A percentile compares a stretch with the other conserved stretches of the same genome.
Conservation (phyloP, 225 moss, liverwort and hornwort species). For the Bryoerythrophyllum caledonicum region DNA sequence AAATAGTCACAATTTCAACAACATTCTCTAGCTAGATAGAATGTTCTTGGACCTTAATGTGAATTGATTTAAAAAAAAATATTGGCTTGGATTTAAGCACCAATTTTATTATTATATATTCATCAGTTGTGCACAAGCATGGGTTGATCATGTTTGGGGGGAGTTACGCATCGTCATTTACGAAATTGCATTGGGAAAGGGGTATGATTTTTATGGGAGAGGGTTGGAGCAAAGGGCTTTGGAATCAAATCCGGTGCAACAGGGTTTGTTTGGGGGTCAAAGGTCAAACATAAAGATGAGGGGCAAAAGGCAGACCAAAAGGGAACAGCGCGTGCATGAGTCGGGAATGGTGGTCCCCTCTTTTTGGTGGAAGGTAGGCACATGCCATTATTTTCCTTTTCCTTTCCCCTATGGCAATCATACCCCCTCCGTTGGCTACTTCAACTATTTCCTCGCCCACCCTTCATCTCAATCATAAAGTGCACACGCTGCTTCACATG, state of each 20-base stretch:
- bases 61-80: too few species aligned
- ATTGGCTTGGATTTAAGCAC: too few species aligned
- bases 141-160: too few species aligned
- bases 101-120: too few species aligned
- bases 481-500: not conserved
- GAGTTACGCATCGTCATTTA: too few species aligned
- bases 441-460: not conserved
- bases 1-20: too few species aligned
- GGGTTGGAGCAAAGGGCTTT: too few species aligned
- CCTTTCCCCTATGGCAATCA: slow-evolving; percentile 4
- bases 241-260: slow-evolving; percentile 10
- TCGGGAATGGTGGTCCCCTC: slow-evolving; percentile 9
- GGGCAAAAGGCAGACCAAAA: slow-evolving; percentile 32
- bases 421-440: not conserved
- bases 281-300: slow-evolving; percentile 12
- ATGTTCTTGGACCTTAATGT: too few species aligned
- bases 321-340: slow-evolving; percentile 2
- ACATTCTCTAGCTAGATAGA: too few species aligned
- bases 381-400: slow-evolving; percentile 19
- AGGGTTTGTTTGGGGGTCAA: slow-evolving; percentile 2
- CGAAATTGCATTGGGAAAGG: too few species aligned
- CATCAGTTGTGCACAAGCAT: too few species aligned
- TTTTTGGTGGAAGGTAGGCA: not conserved
- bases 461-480: not conserved
- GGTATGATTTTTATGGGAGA: too few species aligned